Base-by-base conservation (phyloP, 352 stramenopile species). In the Elongisporangium anandrum region DNA sequence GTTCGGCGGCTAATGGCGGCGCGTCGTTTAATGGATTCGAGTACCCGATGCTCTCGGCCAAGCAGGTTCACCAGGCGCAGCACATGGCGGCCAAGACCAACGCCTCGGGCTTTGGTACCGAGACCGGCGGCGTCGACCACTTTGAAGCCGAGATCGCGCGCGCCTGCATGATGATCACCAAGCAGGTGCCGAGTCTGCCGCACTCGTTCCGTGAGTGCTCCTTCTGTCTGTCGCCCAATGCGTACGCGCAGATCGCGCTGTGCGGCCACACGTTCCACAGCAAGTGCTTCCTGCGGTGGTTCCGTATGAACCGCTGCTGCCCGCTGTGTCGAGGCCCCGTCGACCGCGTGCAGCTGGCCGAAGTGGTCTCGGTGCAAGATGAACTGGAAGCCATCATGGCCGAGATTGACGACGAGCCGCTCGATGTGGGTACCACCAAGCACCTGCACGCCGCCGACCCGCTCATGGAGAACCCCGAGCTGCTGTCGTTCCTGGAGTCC, bases 221-320 rank as follows among this genome's bases (percentile, higher is more conserved):
- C 2, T 82, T 92, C 22, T 94, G 85, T 69, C 68, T 94, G 38
- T 79, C 73, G 57, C 57, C 70, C 50, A 88, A 91, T 59, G 85
- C 85, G 19, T 78, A 87, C 56, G 79, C 83, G 55, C 80, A 92
- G 67, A 84, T 94, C 54, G 61, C 52, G 20, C 26, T 56, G 21
- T 94, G 85, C 54, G 85, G 80, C 52, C 85, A 94, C 65, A 87
- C 81, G 49, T 92, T 94, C 72, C 85, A 94, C 63, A 69, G 69
- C 17, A 76, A 79, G 56, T 94, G 85, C 63, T 94, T 94, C 58
- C 58, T 92, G 20, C 68, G 85, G 13, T 94, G 85, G 85, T 91
- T 90, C 66, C 77, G 85, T 7, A 59, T 68, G 10, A 92, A 92
- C 57, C 77, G 79, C 0, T 87, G 77, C 56, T 94, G 85, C 63